A percentile compares a stretch with the other conserved stretches of the same genome.
These are phyloP conservation scores for Plasmodium inui DNA, from an alignment of 169 alveolate species.

Conservation along the genomic window DNA sequence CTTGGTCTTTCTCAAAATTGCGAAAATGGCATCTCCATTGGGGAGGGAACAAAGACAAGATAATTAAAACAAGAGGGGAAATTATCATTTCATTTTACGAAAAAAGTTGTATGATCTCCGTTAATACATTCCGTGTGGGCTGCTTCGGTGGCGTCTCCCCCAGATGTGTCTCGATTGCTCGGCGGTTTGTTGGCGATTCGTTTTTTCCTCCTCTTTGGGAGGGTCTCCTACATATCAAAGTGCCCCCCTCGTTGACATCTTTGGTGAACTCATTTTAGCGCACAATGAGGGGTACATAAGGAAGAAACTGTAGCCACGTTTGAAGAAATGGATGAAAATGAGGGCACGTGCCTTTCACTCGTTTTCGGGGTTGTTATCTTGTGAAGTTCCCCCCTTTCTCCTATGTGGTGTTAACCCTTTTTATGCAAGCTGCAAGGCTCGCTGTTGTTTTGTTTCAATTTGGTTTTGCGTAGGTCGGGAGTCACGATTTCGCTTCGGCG, in stretches of 20 bases:
- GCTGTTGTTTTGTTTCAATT: background rate
- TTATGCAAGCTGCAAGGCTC: background rate
- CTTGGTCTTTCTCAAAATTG: background rate
- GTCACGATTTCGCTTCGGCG: background rate
- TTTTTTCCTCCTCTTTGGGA: background rate
- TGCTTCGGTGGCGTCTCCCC: background rate
- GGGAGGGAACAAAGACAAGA: constrained; percentile 7
- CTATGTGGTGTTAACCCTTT: background rate
- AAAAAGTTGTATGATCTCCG: background rate
- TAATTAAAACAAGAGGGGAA: constrained; percentile 14
- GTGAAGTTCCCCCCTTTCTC: background rate
- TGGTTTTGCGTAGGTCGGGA: background rate
- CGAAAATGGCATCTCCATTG: constrained; percentile 7
- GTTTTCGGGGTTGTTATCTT: background rate
- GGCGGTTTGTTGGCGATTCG: background rate
- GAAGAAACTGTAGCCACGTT: background rate
- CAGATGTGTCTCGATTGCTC: too few relatives aligned
- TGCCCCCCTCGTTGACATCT: background rate
- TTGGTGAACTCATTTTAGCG: background rate
- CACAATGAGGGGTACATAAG: background rate
- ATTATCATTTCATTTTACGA: constrained; percentile 44
- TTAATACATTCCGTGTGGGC: background rate
- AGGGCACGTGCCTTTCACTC: background rate
- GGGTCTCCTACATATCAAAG: background rate
- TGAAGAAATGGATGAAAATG: background rate